Conservation (phyloP, 805 yeast species). For the Millerozyma acaciae region DNA sequence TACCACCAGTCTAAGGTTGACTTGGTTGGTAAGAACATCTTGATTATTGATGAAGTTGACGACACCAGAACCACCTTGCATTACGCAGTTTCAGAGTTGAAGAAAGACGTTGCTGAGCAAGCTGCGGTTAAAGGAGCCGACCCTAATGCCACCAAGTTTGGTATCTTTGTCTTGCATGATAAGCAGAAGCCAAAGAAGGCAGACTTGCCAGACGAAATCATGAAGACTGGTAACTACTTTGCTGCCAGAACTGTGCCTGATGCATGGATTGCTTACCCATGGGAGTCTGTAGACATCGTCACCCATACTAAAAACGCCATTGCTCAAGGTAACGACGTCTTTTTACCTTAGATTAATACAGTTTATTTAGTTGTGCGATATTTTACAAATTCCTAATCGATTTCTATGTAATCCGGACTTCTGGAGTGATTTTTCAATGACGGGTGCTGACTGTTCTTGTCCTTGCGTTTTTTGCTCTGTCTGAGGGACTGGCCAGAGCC, state of each 20-base stretch:
- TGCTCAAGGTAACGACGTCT: slow-evolving; percentile 68
- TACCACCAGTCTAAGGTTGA: slow-evolving; percentile 59
- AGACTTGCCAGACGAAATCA: slow-evolving; percentile 60
- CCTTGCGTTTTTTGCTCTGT: slow-evolving; percentile 66
- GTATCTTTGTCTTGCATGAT: slow-evolving; percentile 75
- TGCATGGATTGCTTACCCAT: slow-evolving; percentile 82
- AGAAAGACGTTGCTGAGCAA: slow-evolving; percentile 65
- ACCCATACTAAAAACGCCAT: slow-evolving; percentile 67
- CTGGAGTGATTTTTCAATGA: slow-evolving; percentile 60
- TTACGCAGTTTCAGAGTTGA: slow-evolving; percentile 70
- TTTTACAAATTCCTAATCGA: slow-evolving; percentile 45
- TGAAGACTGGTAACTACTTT: slow-evolving; percentile 57
- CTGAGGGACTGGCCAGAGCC: slow-evolving; percentile 80
- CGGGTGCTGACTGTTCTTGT: slow-evolving; percentile 43
- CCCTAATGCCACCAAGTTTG: slow-evolving; percentile 54
- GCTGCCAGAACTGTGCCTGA: slow-evolving; percentile 77
- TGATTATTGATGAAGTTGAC: slow-evolving; percentile 81
- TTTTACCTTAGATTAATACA: slow-evolving; percentile 27
- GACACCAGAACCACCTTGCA: slow-evolving; percentile 83
- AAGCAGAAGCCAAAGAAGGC: slow-evolving; percentile 71
- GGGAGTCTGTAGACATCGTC: slow-evolving; percentile 79
- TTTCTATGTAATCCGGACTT: slow-evolving; percentile 78
- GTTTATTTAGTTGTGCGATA: slow-evolving; percentile 1
- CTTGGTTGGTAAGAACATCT: slow-evolving; percentile 63
- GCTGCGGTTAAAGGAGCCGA: slow-evolving; percentile 49